These are phyloP conservation scores for Powellomyces hirtus DNA, from an alignment of 192 early-diverging fungal species.

Conservation along the genomic window DNA sequence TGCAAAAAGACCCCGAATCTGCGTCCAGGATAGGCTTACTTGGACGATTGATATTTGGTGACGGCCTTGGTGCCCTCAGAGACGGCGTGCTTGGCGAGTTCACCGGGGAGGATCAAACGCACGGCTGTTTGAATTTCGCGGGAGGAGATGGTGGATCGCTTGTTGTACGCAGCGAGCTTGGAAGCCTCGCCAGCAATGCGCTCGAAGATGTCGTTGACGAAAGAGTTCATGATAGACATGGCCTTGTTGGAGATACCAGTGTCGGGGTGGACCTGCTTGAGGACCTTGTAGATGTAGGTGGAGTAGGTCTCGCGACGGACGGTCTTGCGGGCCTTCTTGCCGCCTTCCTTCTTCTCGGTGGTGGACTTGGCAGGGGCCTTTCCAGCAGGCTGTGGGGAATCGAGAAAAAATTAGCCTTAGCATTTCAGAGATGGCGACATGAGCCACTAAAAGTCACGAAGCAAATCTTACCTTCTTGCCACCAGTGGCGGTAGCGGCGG, in stretches of 20 bases:
- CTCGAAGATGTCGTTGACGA: slow-evolving; percentile 98
- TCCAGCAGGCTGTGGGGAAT: slow-evolving; percentile 22
- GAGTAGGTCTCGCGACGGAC: slow-evolving; percentile 89
- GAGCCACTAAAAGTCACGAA: no score
- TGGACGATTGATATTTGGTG: slow-evolving; percentile 91
- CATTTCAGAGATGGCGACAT: no score
- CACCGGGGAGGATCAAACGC: slow-evolving; percentile 81
- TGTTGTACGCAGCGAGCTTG: slow-evolving; percentile 88
- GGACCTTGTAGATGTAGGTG: slow-evolving; percentile 95
- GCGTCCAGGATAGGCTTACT: slow-evolving; percentile 24
- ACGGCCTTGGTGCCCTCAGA: slow-evolving; percentile 98
- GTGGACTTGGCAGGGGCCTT: slow-evolving; percentile 74
- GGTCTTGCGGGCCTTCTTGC: slow-evolving; percentile 67
- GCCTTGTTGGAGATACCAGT: slow-evolving; percentile 98
- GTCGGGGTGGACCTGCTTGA: slow-evolving; percentile 98
- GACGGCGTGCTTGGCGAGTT: slow-evolving; percentile 95
- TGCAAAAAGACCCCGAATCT: slow-evolving; percentile 2
- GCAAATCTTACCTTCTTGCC: slow-evolving; percentile 42
- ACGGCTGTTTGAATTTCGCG: slow-evolving; percentile 91
- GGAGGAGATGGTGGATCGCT: slow-evolving; percentile 92
- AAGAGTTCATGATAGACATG: slow-evolving; percentile 97
- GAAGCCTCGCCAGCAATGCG: slow-evolving; percentile 74
- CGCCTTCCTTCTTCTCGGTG: slow-evolving; percentile 59
- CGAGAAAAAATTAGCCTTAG: neutral
- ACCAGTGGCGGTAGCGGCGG: slow-evolving; percentile 26